These are phyloP conservation scores for Yarrowia alimentaria DNA, from an alignment of 805 yeast species.

Conservation along the genomic window DNA sequence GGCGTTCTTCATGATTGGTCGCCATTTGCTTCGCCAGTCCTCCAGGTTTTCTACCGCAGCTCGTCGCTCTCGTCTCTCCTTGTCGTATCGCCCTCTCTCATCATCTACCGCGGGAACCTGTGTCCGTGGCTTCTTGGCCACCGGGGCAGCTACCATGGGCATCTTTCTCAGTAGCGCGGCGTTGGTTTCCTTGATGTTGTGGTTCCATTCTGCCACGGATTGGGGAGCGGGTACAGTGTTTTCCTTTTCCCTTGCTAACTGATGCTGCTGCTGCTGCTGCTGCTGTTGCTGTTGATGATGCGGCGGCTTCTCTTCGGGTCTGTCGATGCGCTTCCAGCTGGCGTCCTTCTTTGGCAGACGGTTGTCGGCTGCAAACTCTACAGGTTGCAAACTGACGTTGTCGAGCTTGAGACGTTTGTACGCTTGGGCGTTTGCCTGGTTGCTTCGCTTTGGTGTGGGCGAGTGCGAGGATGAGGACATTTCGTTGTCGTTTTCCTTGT, in stretches of 20 bases:
- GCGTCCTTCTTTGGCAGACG: constrained; percentile 13
- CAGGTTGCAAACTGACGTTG: constrained; percentile 15
- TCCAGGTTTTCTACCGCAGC: constrained; percentile 18
- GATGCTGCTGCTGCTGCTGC: neutral
- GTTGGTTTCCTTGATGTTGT: too few species aligned
- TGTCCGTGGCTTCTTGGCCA: too few species aligned
- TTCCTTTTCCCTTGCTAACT: too few species aligned
- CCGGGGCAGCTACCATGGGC: too few species aligned
- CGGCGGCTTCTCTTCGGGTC: neutral
- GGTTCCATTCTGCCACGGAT: too few species aligned
- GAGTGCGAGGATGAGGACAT: neutral
- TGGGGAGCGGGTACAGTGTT: too few species aligned
- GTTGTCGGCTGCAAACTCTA: constrained; percentile 9
- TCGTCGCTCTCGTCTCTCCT: too few species aligned
- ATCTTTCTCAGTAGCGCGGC: too few species aligned
- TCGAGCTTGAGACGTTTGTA: constrained; percentile 21
- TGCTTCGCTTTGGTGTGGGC: constrained; percentile 25
- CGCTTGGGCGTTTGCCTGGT: constrained; percentile 15
- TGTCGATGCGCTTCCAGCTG: constrained; percentile 9
- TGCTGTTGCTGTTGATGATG: constrained; percentile 9
- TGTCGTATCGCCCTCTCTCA: too few species aligned
- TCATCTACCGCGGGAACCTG: too few species aligned
- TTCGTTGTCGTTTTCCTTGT: constrained; percentile 15
- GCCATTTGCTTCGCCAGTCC: constrained; percentile 26
- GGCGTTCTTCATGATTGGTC: constrained; percentile 17